Evolutionary conservation across 1,284 basidiomycete genomes (phyloP).

Genomic region (Tylopilus sp.): DNA sequence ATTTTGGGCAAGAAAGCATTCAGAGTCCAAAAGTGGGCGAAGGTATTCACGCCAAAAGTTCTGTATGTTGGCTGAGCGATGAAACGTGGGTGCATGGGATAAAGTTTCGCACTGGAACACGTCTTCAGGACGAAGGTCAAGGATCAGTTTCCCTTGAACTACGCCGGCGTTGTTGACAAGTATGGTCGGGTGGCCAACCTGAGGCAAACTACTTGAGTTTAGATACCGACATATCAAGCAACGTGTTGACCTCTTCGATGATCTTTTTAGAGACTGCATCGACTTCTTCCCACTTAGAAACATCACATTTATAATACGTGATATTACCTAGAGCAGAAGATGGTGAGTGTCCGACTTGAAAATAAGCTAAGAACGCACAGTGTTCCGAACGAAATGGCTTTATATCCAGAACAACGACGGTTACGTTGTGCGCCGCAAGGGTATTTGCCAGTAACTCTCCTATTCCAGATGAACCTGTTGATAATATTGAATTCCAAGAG

Average conservation of each 20-base stretch:
- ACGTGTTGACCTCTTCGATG: constrained; percentile 58
- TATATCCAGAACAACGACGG: constrained; percentile 81
- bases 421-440: constrained; percentile 73
- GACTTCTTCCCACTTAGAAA: constrained; percentile 83
- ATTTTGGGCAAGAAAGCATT: constrained; percentile 92
- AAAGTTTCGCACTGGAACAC: constrained; percentile 64
- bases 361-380: constrained; percentile 40
- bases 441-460: constrained; percentile 83
- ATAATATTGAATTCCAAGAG: neutral
- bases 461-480: constrained; percentile 77
- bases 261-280: constrained; percentile 65
- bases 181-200: constrained; percentile 86
- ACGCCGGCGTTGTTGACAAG: constrained; percentile 97
- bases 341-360: neutral
- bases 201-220: constrained; percentile 6
- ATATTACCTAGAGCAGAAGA: constrained; percentile 56
- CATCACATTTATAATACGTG: constrained; percentile 80
- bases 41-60: constrained; percentile 84
- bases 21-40: constrained; percentile 86
- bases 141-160: constrained; percentile 80
- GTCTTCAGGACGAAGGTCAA: constrained; percentile 76
- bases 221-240: neutral
- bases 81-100: neutral
- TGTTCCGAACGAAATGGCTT: constrained; percentile 72
- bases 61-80: constrained; percentile 38